Conservation (phyloP, 352 stramenopile genomes). For the Pythium inflatum region DNA sequence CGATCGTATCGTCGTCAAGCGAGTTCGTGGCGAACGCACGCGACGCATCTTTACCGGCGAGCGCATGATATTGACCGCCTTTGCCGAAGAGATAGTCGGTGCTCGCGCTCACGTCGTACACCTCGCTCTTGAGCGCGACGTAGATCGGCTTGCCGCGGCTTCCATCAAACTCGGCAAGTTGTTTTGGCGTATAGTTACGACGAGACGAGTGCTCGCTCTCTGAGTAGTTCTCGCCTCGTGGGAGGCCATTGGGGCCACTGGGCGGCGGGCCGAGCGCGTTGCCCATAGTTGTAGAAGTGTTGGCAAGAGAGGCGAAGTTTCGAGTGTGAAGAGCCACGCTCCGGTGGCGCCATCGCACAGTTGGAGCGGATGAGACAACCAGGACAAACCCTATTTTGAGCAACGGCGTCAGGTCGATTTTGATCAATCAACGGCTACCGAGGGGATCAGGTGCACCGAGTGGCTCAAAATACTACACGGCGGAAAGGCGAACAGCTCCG, state of each 20-base stretch:
- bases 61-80: constrained; percentile 79
- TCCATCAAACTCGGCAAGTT: constrained; percentile 89
- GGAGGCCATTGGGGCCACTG: constrained; percentile 18
- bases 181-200: constrained; percentile 71
- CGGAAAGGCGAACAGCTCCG: no score
- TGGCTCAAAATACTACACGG: no score
- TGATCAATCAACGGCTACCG: neutral
- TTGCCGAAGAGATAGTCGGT: constrained; percentile 89
- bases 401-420: neutral
- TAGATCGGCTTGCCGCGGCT: constrained; percentile 85
- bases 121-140: constrained; percentile 88
- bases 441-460: no score
- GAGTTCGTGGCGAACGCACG: constrained; percentile 86
- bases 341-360: neutral
- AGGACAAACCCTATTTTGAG: constrained; percentile 3
- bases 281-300: constrained; percentile 23
- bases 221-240: neutral
- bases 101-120: constrained; percentile 93
- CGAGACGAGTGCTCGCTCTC: constrained; percentile 28
- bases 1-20: constrained; percentile 77
- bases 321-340: constrained; percentile 1
- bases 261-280: constrained; percentile 35
- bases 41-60: constrained; percentile 92
- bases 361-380: constrained; percentile 6
- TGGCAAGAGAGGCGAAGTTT: neutral